Conservation (phyloP, 169 alveolate genomes). For the Eimeria zaria region DNA sequence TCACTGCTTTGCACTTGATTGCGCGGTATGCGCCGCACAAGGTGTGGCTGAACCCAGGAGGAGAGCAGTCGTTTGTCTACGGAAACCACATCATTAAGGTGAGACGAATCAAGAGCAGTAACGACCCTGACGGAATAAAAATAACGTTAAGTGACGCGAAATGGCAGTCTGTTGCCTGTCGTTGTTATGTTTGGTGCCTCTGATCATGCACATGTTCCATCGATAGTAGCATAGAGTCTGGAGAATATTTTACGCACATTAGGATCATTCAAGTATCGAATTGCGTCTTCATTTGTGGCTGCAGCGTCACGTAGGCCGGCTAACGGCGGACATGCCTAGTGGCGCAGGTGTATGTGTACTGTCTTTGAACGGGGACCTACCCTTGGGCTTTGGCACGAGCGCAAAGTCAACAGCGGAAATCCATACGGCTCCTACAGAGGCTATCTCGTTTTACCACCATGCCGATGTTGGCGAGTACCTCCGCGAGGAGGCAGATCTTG, state of each 20-base stretch:
- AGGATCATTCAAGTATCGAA: not conserved
- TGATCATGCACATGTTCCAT: not conserved
- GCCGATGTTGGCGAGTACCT: constrained; percentile 97
- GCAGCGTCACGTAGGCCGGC: constrained; percentile 93
- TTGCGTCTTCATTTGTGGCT: not conserved
- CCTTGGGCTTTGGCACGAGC: constrained; percentile 96
- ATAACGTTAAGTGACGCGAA: not conserved
- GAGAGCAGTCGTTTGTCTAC: constrained; percentile 96
- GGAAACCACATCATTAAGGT: constrained; percentile 96
- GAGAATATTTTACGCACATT: not conserved
- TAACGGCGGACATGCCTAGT: constrained; percentile 86
- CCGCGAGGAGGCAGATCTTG: constrained; percentile 95
- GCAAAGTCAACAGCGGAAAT: constrained; percentile 95
- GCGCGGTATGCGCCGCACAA: constrained; percentile 95
- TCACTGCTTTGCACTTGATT: constrained; percentile 95
- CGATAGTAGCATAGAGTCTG: not conserved
- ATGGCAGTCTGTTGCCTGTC: not conserved
- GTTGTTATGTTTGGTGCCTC: not conserved
- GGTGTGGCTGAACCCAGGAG: constrained; percentile 97
- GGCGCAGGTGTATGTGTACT: constrained; percentile 84
- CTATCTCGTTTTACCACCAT: constrained; percentile 92
- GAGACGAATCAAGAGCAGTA: not conserved
- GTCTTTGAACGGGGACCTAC: constrained; percentile 83
- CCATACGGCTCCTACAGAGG: constrained; percentile 92
- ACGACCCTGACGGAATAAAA: not conserved